Evolutionary conservation across 495 filamentous ascomycete species (phyloP).

Genomic region (Xylaria acuta): DNA sequence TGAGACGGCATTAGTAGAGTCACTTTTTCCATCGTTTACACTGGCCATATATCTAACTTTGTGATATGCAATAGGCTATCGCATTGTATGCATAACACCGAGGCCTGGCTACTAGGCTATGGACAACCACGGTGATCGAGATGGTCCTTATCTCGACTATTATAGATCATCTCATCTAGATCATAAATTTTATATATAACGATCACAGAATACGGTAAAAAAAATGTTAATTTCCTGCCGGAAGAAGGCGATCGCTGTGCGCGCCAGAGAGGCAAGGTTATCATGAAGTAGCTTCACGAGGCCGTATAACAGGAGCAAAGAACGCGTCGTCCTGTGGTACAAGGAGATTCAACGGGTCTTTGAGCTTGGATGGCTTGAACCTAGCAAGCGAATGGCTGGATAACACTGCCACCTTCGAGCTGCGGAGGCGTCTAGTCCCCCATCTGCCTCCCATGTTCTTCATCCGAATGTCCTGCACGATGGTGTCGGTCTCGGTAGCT

Average conservation of each 20-base stretch:
- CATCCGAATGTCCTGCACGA: conserved; percentile 27
- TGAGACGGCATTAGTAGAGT: background rate
- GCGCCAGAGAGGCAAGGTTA: background rate
- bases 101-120: background rate
- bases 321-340: background rate
- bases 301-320: background rate
- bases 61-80: background rate
- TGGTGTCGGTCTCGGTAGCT: background rate
- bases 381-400: conserved; percentile 27
- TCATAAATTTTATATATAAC: conserved; percentile 11
- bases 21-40: background rate
- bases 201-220: conserved; percentile 15
- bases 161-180: background rate
- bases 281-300: background rate
- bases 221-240: background rate
- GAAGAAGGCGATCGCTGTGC: background rate
- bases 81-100: background rate
- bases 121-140: background rate
- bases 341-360: conserved; percentile 23
- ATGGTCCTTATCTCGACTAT: background rate
- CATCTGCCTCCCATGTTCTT: conserved; percentile 6
- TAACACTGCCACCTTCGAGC: background rate
- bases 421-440: background rate
- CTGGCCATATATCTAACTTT: background rate
- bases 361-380: conserved; percentile 18